Percentiles rank a stretch among this genome's conserved stretches.
These are phyloP conservation scores for Cercophora sp. DNA, from an alignment of 495 filamentous ascomycete genomes.

Conservation along the genomic window DNA sequence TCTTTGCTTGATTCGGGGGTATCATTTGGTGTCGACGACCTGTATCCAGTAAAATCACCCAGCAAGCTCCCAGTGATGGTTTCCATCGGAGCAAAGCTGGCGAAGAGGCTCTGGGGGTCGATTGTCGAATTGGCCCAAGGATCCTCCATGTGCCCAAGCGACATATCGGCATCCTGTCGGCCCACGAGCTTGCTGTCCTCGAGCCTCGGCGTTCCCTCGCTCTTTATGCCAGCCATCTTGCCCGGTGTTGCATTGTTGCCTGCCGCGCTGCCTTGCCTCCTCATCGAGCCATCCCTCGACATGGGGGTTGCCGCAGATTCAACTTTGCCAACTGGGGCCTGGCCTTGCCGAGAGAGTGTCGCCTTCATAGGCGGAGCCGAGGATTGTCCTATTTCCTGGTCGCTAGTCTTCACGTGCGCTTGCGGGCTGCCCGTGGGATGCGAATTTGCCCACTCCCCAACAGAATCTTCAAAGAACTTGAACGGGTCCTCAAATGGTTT, in stretches of 20 bases:
- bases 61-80: slow-evolving; percentile 33
- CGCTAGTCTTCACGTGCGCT: slow-evolving; percentile 12
- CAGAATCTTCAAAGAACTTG: slow-evolving; percentile 44
- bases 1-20: slow-evolving; percentile 56
- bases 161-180: slow-evolving; percentile 17
- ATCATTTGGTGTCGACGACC: slow-evolving; percentile 49
- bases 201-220: slow-evolving; percentile 17
- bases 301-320: slow-evolving; percentile 40
- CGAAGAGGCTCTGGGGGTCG: slow-evolving; percentile 44
- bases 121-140: slow-evolving; percentile 39
- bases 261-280: slow-evolving; percentile 35
- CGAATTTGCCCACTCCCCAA: slow-evolving; percentile 39
- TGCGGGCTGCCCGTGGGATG: slow-evolving; percentile 44
- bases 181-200: slow-evolving; percentile 16
- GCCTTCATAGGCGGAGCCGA: slow-evolving; percentile 28
- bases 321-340: slow-evolving; percentile 34
- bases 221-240: slow-evolving; percentile 19
- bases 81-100: slow-evolving; percentile 26
- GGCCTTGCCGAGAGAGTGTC: slow-evolving; percentile 42
- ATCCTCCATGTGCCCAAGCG: slow-evolving; percentile 21
- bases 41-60: slow-evolving; percentile 44
- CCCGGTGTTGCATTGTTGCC: slow-evolving; percentile 32
- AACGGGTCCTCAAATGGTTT: slow-evolving; percentile 51
- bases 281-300: slow-evolving; percentile 46
- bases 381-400: slow-evolving; percentile 12